Evolutionary conservation across 2,329 filamentous ascomycete species (phyloP).

Genomic region (Cytospora paraplurivora): DNA sequence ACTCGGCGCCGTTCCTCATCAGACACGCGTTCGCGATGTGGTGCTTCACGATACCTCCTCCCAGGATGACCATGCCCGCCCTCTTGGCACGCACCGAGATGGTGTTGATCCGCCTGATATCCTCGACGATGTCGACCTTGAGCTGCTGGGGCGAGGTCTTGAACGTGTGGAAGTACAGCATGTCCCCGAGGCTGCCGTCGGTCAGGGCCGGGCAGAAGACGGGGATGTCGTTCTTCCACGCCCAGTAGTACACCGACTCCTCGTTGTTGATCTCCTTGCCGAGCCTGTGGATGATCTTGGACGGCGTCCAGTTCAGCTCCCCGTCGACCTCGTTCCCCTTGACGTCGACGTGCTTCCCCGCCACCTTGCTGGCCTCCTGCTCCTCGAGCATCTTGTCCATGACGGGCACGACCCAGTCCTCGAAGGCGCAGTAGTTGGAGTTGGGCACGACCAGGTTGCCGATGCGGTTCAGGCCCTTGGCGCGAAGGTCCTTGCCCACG

Average conservation of each 20-base stretch:
- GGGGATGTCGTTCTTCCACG: slow-evolving; percentile 93
- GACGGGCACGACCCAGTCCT: slow-evolving; percentile 96
- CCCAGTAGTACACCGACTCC: slow-evolving; percentile 94
- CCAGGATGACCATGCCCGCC: slow-evolving; percentile 92
- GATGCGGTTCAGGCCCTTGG: slow-evolving; percentile 90
- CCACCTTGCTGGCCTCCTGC: slow-evolving; percentile 77
- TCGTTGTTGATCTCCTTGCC: slow-evolving; percentile 95
- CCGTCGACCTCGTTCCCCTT: slow-evolving; percentile 59
- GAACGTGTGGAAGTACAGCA: slow-evolving; percentile 99
- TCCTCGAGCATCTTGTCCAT: slow-evolving; percentile 93
- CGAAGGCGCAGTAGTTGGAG: slow-evolving; percentile 95
- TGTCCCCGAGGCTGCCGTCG: slow-evolving; percentile 92
- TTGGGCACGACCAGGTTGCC: slow-evolving; percentile 96
- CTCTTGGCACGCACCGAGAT: slow-evolving; percentile 84
- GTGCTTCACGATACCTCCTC: slow-evolving; percentile 94
- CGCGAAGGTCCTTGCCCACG: slow-evolving; percentile 73
- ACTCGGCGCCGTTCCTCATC: slow-evolving; percentile 97
- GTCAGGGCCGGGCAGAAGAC: slow-evolving; percentile 96
- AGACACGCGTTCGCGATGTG: slow-evolving; percentile 97
- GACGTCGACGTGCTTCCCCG: slow-evolving; percentile 32
- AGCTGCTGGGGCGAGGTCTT: slow-evolving; percentile 81
- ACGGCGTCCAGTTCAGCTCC: slow-evolving; percentile 87
- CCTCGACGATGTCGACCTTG: slow-evolving; percentile 87
- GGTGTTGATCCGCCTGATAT: slow-evolving; percentile 91
- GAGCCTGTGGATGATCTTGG: slow-evolving; percentile 84